Evolutionary conservation across 2,329 filamentous ascomycete genomes (phyloP).

Genomic region (Trichoderma semiorbis): DNA sequence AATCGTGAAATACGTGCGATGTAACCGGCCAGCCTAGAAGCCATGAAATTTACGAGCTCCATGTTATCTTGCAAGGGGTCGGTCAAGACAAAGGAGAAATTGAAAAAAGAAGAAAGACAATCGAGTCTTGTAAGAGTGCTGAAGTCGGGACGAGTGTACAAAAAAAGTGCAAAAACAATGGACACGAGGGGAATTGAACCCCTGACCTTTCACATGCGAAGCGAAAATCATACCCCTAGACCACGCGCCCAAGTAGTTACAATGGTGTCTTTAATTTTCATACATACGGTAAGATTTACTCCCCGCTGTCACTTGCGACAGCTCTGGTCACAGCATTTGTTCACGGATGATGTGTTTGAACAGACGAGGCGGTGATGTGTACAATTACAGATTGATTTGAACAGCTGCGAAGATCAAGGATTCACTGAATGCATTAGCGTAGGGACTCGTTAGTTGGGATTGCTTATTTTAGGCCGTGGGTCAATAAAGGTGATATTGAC

Average conservation of each 20-base stretch:
- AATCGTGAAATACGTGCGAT: neutral
- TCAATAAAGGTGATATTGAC: neutral
- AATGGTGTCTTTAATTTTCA: neutral
- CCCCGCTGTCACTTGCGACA: too few relatives aligned
- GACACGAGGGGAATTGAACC: slow-evolving; percentile 8
- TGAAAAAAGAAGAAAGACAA: neutral
- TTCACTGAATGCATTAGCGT: neutral
- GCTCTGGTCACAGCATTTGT: too few relatives aligned
- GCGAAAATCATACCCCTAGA: slow-evolving; percentile 10
- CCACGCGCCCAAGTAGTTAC: neutral
- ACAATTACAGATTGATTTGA: neutral
- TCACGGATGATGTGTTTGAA: neutral
- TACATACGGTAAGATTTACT: neutral
- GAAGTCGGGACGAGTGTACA: neutral
- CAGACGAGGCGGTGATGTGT: fast-evolving
- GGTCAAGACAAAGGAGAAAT: neutral
- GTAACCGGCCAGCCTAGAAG: neutral
- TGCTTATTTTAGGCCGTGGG: neutral
- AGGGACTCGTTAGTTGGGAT: neutral
- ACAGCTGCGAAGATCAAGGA: fast-evolving
- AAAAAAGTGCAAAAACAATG: neutral
- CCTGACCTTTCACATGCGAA: slow-evolving; percentile 9
- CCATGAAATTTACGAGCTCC: neutral
- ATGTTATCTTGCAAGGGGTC: neutral
- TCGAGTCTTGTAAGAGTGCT: neutral